These are phyloP conservation scores for Komagataea norvegica DNA, from an alignment of 1,139 yeast species.

Conservation along the genomic window DNA sequence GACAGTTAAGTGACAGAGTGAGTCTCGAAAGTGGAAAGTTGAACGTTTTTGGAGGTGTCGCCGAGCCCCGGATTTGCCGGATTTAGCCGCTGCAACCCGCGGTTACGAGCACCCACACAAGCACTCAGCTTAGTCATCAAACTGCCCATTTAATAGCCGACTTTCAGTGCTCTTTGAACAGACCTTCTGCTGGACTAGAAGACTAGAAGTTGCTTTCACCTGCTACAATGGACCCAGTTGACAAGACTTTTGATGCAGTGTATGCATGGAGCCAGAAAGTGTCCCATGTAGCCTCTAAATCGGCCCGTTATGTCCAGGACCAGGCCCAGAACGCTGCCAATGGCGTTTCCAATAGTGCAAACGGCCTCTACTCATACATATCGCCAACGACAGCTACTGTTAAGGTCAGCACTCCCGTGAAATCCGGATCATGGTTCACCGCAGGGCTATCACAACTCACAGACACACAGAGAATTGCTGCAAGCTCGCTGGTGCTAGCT, in stretches of 20 bases:
- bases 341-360: constrained; percentile 4
- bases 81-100: no score
- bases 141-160: no score
- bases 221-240: constrained; percentile 29
- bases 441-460: constrained; percentile 1
- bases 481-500: constrained; percentile 1
- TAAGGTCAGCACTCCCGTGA: no score
- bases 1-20: no score
- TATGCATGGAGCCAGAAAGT: constrained; percentile 20
- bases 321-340: constrained; percentile 4
- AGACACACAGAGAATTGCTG: background rate
- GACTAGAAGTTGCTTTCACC: background rate
- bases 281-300: constrained; percentile 1
- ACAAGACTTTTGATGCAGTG: constrained; percentile 25
- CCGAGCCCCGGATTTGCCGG: background rate
- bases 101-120: no score
- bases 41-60: no score
- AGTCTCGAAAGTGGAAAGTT: no score
- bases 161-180: no score
- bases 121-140: no score
- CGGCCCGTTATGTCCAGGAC: constrained; percentile 8
- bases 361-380: constrained; percentile 1
- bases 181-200: background rate
- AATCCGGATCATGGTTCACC: no score
- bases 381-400: no score